Base-by-base conservation (phyloP, 2,329 filamentous ascomycete genomes). In the Penicillium decumbens region DNA sequence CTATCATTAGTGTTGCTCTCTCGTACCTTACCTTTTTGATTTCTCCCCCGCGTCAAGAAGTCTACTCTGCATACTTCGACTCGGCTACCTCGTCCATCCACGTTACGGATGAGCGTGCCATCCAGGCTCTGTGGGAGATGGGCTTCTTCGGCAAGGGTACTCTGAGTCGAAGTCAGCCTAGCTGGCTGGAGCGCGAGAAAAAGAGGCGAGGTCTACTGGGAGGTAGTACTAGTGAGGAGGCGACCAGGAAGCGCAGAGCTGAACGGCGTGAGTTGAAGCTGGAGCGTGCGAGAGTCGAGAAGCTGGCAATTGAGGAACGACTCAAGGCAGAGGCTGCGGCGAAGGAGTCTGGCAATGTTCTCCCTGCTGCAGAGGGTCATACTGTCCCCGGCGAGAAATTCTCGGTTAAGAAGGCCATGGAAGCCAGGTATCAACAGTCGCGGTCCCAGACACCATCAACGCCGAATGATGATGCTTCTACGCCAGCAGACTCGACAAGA, bases 121-220 rank as follows among this genome's bases (percentile, higher is more conserved):
- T 95, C 54, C 80, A 87, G 47, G 89, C 85, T 1, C 72, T 98
- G 23, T 98, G 95, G 93, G 88, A 95, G 70, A 89, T 95, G 74
- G 93, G 93, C 4, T 98, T 98, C 72, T 98, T 92, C 70, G 95
- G 95, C 41, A 96, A 96, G 70, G 93, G 93, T 39, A 92, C 78
- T 60, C 75, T 97, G 50, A 96, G 91, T 74, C 83, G 95, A 61
- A 96, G 91, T 76, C 92, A 98, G 68, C 92, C 92, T 3, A 93
- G 84, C 59, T 98, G 93, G 93, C 71, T 95, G 43, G 87, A 88
- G 56, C 80, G 87, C 55, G 89, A 95, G 70, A 86, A 88, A 68
- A 83, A 85, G 25, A 80, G 85, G 43, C 79, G 79, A 51, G 87
- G 87, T 9, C 70, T 84, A 13, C 73, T 83, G 24, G 79, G 81